phyloP scores from a whole-genome alignment of 768 basidiomycete species.

The Boletus insuetus region DNA sequence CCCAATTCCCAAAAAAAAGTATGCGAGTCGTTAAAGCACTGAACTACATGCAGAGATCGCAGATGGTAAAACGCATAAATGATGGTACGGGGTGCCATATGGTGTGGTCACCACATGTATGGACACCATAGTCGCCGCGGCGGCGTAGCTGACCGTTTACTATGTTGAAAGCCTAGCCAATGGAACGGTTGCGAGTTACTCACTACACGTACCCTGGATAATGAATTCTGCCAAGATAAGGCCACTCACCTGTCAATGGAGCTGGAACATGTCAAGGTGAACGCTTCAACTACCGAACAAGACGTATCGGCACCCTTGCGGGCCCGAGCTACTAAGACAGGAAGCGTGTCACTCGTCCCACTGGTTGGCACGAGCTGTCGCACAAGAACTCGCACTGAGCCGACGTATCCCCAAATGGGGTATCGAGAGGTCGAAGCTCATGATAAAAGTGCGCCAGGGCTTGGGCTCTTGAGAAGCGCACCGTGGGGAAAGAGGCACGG shows the following conservation, averaged over 20 bases:
- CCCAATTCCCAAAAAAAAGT: neutral
- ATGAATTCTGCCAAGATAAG: neutral
- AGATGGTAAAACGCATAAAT: neutral
- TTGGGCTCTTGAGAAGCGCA: constrained; percentile 7
- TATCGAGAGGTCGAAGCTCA: constrained; percentile 13
- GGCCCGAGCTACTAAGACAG: neutral
- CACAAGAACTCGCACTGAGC: neutral
- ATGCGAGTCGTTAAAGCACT: neutral
- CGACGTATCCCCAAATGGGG: constrained; percentile 1
- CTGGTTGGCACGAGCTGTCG: neutral
- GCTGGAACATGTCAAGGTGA: neutral
- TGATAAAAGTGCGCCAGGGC: constrained; percentile 6
- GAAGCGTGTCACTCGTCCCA: constrained; percentile 2
- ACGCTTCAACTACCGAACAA: neutral
- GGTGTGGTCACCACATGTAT: neutral
- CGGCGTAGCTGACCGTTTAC: neutral
- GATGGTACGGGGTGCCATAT: neutral
- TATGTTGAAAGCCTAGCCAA: too few relatives aligned
- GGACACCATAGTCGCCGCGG: neutral
- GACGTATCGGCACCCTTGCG: neutral
- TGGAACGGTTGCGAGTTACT: neutral
- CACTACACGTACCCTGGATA: neutral
- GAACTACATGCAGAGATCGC: neutral
- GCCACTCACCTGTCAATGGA: neutral
- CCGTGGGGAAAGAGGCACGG: constrained; percentile 10